Percentiles rank a stretch among this genome's conserved stretches.
Evolutionary conservation across 495 filamentous ascomycete species (phyloP).

Genomic region (Hyaloscypha hepaticicola): DNA sequence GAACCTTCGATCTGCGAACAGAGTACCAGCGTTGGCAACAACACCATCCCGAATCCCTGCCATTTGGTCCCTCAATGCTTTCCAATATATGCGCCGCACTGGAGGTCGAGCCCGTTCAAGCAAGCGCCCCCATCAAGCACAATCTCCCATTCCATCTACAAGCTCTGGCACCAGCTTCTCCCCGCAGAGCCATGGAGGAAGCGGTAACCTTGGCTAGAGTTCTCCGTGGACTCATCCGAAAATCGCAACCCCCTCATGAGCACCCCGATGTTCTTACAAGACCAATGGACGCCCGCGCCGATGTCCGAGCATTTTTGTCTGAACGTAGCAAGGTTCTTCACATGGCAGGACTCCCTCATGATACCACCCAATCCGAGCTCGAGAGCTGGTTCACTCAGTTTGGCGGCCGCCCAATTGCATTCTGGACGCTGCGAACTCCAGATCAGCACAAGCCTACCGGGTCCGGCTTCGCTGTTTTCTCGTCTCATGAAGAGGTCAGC

Average conservation of each 20-base stretch:
- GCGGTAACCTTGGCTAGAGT: constrained; percentile 91
- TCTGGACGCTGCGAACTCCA: constrained; percentile 96
- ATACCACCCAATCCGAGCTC: constrained; percentile 96
- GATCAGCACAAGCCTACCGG: constrained; percentile 99
- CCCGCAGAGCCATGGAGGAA: constrained; percentile 95
- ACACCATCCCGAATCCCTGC: constrained; percentile 94
- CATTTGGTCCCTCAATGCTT: constrained; percentile 91
- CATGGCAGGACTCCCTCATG: constrained; percentile 94
- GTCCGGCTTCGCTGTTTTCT: constrained; percentile 96
- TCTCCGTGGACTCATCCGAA: constrained; percentile 85
- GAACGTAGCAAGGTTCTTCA: constrained; percentile 97
- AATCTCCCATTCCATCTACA: constrained; percentile 98
- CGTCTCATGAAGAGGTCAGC: constrained; percentile 97
- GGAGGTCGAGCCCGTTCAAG: constrained; percentile 94
- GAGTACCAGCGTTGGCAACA: constrained; percentile 99
- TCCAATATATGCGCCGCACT: constrained; percentile 97
- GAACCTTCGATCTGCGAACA: constrained; percentile 92
- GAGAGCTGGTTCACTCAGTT: constrained; percentile 99
- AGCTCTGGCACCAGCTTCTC: constrained; percentile 93
- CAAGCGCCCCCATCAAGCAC: constrained; percentile 96
- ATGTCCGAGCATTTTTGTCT: constrained; percentile 92
- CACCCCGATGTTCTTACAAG: constrained; percentile 91
- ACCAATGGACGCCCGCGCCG: constrained; percentile 94
- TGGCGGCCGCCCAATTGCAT: constrained; percentile 96
- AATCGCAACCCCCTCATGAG: constrained; percentile 90